A percentile compares a stretch with the other conserved stretches of the same genome.
These are phyloP conservation scores for Phaeophleospora eucalypticola DNA, from an alignment of 2,329 filamentous ascomycete species.

Conservation along the genomic window DNA sequence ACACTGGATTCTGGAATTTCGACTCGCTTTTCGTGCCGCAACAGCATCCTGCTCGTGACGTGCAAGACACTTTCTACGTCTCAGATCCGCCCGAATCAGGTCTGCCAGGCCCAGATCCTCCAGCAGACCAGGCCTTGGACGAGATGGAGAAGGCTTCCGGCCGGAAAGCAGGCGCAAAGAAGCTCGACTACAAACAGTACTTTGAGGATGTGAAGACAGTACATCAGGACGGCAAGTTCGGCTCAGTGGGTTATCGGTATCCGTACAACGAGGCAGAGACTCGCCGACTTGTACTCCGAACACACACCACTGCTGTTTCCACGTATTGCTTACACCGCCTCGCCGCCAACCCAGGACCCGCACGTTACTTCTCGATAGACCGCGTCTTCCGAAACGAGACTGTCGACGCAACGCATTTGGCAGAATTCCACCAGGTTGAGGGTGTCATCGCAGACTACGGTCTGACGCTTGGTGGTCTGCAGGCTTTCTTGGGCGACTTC, in stretches of 20 bases:
- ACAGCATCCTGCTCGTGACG: constrained; percentile 93
- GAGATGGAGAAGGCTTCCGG: constrained; percentile 50
- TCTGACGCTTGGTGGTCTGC: constrained; percentile 84
- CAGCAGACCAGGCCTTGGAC: constrained; percentile 43
- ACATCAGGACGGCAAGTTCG: constrained; percentile 87
- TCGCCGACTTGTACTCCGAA: constrained; percentile 81
- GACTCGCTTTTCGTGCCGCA: constrained; percentile 94
- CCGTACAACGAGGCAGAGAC: constrained; percentile 88
- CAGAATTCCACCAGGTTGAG: constrained; percentile 98
- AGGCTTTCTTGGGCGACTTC: constrained; percentile 93
- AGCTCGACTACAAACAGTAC: constrained; percentile 73
- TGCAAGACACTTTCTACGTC: constrained; percentile 98
- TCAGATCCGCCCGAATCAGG: constrained; percentile 79
- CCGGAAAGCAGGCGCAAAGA: constrained; percentile 35
- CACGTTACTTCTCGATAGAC: constrained; percentile 98
- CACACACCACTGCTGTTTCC: constrained; percentile 90
- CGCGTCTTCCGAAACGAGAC: constrained; percentile 97
- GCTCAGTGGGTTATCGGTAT: constrained; percentile 94
- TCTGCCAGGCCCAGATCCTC: constrained; percentile 55
- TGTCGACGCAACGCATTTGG: constrained; percentile 92
- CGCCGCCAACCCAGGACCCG: constrained; percentile 74
- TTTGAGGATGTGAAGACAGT: constrained; percentile 83
- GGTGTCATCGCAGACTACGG: constrained; percentile 97
- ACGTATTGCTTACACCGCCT: constrained; percentile 88
- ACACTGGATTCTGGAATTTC: constrained; percentile 99